Base-by-base conservation (phyloP, 108 stramenopile genomes). In the Nitzschia putrida region DNA sequence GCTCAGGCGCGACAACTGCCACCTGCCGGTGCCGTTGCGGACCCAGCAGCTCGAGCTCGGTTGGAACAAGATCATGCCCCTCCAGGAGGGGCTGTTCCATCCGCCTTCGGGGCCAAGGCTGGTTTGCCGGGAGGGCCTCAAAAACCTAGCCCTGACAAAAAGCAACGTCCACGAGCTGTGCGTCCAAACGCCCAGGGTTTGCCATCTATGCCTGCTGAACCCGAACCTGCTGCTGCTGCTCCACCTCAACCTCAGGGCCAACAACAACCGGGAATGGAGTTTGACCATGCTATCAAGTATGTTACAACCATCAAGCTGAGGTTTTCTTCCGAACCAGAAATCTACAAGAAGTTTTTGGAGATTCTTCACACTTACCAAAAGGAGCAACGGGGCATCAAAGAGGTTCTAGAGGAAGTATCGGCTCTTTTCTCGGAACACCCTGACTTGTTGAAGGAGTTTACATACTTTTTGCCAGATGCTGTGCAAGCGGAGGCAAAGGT, bases 341-440 rank as follows among this genome's bases (percentile, higher is more conserved):
- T 91, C 3, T 97, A 97, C 76, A 94, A 97, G 69, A 85, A 96
- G 63, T 99, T 99, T 78, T 87, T 99, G 12, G 96, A 99, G 75
- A 99, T 99, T 64, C 81, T 99, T 45, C 98, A 99, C 85, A 97
- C 95, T 8, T 99, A 99, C 77, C 98, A 99, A 70, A 95, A 96
- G 66, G 97, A 98, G 71, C 97, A 99, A 71, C 91, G 95, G n/a
- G 92, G 92, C 0, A 97, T 99, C 79, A 97, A 98, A 63, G 96
- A 98, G 52, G 98, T 97, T 21, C 76, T 97, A 24, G 95, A 96
- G 57, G 93, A 98, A 76, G 98, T 99, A 7, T 96, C 97, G 0
- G 49, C 83, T 7, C 81, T 99, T 41, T 99, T 99, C 82, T 88
- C 94, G 2, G 99, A 99, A 69, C 99, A 99, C 70, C 92, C 97